Evolutionary conservation across 2,329 filamentous ascomycete genomes (phyloP), one percentile per base, ranked within the genome.

Genomic region (Colletotrichum sp.): DNA sequence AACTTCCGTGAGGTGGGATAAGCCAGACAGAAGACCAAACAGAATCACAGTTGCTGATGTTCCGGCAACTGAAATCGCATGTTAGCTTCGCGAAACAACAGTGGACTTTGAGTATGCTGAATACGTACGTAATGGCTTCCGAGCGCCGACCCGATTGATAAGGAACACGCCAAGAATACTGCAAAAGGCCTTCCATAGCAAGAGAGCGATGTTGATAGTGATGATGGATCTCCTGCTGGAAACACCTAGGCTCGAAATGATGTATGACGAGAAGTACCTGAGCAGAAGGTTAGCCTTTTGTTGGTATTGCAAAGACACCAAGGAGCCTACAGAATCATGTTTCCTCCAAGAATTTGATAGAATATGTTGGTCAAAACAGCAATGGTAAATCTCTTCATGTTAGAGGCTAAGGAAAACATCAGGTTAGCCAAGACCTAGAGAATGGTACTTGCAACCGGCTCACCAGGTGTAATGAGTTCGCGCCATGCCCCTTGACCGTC

Each of bases 71-170:
- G 24, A 18, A 26, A 58, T 58, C 0, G 55, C 4, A 58, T 28
- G 13, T 58, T 58, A 58, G 55, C 55, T 58, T 28, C 2, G 55
- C 13, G 24, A 26, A 28, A 18, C 6, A 13, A 26, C 8, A 21
- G 0, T 18, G 36, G 15, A 9, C 0, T 58, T 8, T 26, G 1
- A 28, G 0, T 16, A 26, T 13, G 10, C 55, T 26, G 13, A 0
- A 28, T 16, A 58, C 55, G 24, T 58, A 58, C 55, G 55, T 1
- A 58, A 16, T 28, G 55, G 55, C 55, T 58, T 58, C 21, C 55
- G 55, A 15, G 55, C 55, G 15, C 55, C 55, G 12, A 58, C 55
- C n/a, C 55, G 55, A 28, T 58, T 24, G 13, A 58, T 58, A 6
- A 58, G 55, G 55, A 58, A 58, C 0, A 58, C 55, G 2, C 24